phyloP scores from a whole-genome alignment of 768 basidiomycete species.

The Termitomyces heimii region DNA sequence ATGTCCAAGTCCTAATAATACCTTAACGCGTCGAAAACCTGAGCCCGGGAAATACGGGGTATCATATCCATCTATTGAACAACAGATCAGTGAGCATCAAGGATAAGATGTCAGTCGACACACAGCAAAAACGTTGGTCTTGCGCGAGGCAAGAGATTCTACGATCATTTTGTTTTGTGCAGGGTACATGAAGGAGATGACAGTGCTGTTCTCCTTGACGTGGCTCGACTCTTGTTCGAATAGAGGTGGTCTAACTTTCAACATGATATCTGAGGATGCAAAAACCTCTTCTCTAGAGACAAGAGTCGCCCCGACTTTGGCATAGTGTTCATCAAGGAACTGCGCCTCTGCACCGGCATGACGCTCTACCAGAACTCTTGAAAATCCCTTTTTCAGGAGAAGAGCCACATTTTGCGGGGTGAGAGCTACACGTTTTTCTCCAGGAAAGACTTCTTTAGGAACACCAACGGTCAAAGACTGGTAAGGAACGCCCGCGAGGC shows the following conservation, averaged over 20 bases:
- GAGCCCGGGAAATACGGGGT: slow-evolving; percentile 85
- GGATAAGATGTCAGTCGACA: slow-evolving; percentile 12
- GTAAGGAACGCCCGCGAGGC: slow-evolving; percentile 48
- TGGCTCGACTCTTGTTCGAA: slow-evolving; percentile 52
- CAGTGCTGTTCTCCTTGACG: slow-evolving; percentile 69
- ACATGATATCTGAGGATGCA: slow-evolving; percentile 63
- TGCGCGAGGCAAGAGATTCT: slow-evolving; percentile 59
- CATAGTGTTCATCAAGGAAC: slow-evolving; percentile 78
- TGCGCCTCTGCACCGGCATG: slow-evolving; percentile 68
- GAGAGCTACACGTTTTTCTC: slow-evolving; percentile 75
- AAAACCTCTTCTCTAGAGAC: slow-evolving; percentile 72
- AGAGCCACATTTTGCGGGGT: slow-evolving; percentile 74
- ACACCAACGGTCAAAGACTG: slow-evolving; percentile 70
- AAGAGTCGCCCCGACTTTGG: slow-evolving; percentile 71
- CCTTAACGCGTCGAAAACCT: slow-evolving; percentile 88
- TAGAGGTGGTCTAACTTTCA: slow-evolving; percentile 81
- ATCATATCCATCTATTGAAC: slow-evolving; percentile 73
- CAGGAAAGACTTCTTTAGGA: slow-evolving; percentile 69
- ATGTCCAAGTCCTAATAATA: slow-evolving; percentile 19
- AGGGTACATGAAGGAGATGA: slow-evolving; percentile 83
- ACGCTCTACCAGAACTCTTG: slow-evolving; percentile 64
- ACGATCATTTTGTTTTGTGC: slow-evolving; percentile 74
- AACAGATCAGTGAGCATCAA: neutral
- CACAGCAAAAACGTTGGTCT: slow-evolving; percentile 68
- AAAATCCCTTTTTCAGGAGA: slow-evolving; percentile 80